Conservation (phyloP, 2,329 filamentous ascomycete species). For the Xylaria hypoxylon region DNA sequence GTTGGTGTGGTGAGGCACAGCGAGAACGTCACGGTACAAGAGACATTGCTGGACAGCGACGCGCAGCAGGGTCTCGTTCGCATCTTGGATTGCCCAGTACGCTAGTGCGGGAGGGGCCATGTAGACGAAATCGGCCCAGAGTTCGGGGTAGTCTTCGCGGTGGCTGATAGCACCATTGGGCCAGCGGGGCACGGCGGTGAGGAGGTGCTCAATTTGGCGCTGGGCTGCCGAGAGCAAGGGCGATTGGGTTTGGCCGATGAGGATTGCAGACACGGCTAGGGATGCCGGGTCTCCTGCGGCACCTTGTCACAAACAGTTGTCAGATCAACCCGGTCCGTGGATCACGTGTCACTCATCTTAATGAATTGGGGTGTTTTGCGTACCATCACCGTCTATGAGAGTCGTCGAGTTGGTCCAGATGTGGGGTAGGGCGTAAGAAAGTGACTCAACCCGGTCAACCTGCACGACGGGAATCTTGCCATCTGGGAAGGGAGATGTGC, state of each 20-base stretch:
- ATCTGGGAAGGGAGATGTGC: conserved; percentile 48
- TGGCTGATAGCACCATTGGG: conserved; percentile 62
- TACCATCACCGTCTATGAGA: conserved; percentile 45
- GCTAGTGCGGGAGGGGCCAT: conserved; percentile 64
- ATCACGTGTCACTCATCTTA: background rate
- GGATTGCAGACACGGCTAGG: conserved; percentile 57
- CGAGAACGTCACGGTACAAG: conserved; percentile 56
- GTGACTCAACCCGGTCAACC: conserved; percentile 42
- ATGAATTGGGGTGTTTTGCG: background rate
- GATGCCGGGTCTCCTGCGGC: conserved; percentile 59
- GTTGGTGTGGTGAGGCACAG: conserved; percentile 47
- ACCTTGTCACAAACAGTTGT: conserved; percentile 41
- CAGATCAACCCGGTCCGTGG: conserved; percentile 3
- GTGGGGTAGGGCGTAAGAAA: conserved; percentile 43
- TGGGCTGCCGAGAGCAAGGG: conserved; percentile 53
- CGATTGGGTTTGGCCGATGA: conserved; percentile 54
- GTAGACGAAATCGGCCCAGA: conserved; percentile 63
- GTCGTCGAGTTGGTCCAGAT: conserved; percentile 43
- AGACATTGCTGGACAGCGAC: conserved; percentile 55
- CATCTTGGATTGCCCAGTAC: conserved; percentile 56
- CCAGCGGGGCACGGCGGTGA: conserved; percentile 55
- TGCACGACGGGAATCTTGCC: conserved; percentile 53
- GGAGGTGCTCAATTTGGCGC: conserved; percentile 56
- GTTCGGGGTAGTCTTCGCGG: conserved; percentile 55
- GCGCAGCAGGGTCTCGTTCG: conserved; percentile 52